Conservation (phyloP, 2,329 filamentous ascomycete genomes). For the Colletotrichum navitas region DNA sequence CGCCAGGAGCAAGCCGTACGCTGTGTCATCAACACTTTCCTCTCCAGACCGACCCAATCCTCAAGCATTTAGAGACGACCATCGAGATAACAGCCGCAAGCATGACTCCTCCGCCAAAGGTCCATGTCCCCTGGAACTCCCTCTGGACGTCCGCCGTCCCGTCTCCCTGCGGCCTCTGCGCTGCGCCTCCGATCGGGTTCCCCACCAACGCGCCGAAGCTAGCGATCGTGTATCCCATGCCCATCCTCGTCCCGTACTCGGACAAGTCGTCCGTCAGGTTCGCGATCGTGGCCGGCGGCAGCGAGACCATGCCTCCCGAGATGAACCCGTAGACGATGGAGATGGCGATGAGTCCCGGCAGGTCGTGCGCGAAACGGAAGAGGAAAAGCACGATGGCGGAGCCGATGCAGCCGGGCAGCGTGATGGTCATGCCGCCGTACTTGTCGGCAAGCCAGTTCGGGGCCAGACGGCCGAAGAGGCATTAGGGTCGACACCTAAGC, state of each 20-base stretch:
- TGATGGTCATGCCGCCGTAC: constrained; percentile 39
- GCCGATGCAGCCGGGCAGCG: constrained; percentile 34
- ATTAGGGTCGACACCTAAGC: constrained; percentile 24
- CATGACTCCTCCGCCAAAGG: constrained; percentile 35
- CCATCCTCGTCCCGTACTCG: constrained; percentile 38
- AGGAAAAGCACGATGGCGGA: constrained; percentile 33
- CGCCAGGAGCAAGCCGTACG: not conserved
- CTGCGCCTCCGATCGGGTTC: constrained; percentile 39
- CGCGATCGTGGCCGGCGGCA: constrained; percentile 39
- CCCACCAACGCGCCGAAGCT: constrained; percentile 39
- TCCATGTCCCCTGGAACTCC: constrained; percentile 36
- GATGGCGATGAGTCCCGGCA: constrained; percentile 37
- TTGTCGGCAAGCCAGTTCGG: constrained; percentile 42
- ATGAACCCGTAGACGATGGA: constrained; percentile 41
- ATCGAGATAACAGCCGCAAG: constrained; percentile 24
- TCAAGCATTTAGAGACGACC: constrained; percentile 17
- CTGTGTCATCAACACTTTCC: constrained; percentile 21
- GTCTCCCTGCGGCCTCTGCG: constrained; percentile 14
- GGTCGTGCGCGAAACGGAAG: constrained; percentile 21
- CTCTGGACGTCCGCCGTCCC: constrained; percentile 11
- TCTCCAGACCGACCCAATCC: constrained; percentile 18
- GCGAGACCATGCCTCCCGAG: constrained; percentile 40
- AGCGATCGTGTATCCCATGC: constrained; percentile 42
- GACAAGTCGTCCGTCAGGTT: constrained; percentile 35
- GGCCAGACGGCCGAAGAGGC: constrained; percentile 39